phyloP scores from a whole-genome alignment of 2,329 filamentous ascomycete species.

The Colletotrichum neosansevieriae region DNA sequence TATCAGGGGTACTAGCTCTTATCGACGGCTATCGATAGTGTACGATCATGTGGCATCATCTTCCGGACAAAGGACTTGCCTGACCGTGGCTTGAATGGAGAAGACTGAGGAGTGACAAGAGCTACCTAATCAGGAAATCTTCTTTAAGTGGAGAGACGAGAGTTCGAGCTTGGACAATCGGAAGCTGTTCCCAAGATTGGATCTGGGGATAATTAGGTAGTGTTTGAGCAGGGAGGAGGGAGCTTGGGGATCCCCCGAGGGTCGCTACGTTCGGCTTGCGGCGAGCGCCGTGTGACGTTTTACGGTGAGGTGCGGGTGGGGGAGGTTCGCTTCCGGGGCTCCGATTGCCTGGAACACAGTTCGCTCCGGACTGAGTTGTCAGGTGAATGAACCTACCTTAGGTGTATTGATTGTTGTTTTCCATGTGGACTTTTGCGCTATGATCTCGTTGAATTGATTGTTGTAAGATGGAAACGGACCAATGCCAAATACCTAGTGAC shows the following conservation, averaged over 20 bases:
- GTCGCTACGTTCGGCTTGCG: slow-evolving; percentile 33
- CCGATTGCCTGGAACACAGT: slow-evolving; percentile 21
- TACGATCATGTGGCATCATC: not conserved
- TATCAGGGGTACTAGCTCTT: slow-evolving; percentile 4
- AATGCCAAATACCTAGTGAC: not conserved
- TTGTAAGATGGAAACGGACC: too few relatives aligned
- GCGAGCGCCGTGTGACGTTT: slow-evolving; percentile 42
- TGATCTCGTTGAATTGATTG: too few relatives aligned
- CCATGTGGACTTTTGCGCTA: too few relatives aligned
- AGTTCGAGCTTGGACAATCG: not conserved
- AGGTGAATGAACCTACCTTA: too few relatives aligned
- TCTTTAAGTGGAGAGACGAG: not conserved
- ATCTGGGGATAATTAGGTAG: too few relatives aligned
- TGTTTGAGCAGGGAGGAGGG: not conserved
- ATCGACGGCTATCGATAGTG: not conserved
- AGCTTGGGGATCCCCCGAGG: not conserved
- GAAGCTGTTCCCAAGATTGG: too few relatives aligned
- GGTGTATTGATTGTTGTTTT: not conserved
- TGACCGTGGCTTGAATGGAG: not conserved
- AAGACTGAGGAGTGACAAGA: not conserved
- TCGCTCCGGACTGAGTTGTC: not conserved
- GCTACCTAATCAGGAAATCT: too few relatives aligned
- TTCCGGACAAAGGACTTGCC: slow-evolving; percentile 5
- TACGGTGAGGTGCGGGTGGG: slow-evolving; percentile 29
- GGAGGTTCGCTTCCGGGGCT: slow-evolving; percentile 12